Base-by-base conservation (phyloP, 1,284 basidiomycete species). In the Fomitopsis palustris region DNA sequence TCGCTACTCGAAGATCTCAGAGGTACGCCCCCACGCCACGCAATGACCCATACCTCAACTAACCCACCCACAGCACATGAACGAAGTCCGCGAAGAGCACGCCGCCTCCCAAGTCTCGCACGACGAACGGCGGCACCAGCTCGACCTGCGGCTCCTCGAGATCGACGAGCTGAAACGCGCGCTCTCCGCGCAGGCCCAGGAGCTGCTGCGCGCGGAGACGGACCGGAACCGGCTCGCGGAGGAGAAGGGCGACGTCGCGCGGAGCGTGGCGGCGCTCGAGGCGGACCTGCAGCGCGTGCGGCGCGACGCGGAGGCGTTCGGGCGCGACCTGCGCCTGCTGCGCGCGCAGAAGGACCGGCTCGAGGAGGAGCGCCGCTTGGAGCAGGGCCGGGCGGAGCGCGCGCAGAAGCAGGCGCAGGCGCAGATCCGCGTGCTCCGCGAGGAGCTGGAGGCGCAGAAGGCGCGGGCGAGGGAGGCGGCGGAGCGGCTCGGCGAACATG, bases 231-330 rank as follows among this genome's bases (percentile, higher is more conserved):
- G 78, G 52, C 78, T 86, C 51, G 77, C 75, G n/a, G 76, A 80
- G 4, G 88, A 91, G 74, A 86, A 85, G 67, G 79, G 72, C 57
- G 83, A 85, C 60, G 83, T 90, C 58, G 80, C 82, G 1, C 77
- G 77, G 49, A 86, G 82, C 6, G 85, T 93, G 9, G 78, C 81
- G 2, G 69, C 69, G 0, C 78, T 94, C 33, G 88, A 93, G 67
- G 76, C 81, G 1, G 92, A 93, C 65, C 77, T 93, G 29, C 77
- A 77, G 58, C 83, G 88, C 19, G 87, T 93, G 45, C 81, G 84
- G 59, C 78, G 78, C 45, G 89, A 93, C 62, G 90, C 90, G 0
- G 85, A 92, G 64, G 79, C 80, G 25, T 89, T 88, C 69, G 88
- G 88, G 29, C 81, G 78, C n/a, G 92, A 95, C 70, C 72, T 95